Conservation (phyloP, 2,329 filamentous ascomycete genomes). For the Anthostomella pinea region DNA sequence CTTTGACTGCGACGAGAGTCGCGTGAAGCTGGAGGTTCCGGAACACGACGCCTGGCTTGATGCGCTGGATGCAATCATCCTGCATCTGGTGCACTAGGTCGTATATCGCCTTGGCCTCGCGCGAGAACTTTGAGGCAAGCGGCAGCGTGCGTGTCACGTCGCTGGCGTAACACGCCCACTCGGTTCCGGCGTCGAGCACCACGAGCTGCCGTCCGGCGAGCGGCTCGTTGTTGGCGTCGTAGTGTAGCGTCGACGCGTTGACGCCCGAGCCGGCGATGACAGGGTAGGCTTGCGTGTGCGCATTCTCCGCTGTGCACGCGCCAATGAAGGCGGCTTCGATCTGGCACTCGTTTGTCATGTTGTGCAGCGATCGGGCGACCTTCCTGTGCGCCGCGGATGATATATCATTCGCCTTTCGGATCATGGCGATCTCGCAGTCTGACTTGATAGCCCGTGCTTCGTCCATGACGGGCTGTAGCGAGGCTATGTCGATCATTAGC, state of each 20-base stretch:
- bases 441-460: slow-evolving; percentile 79
- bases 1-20: slow-evolving; percentile 67
- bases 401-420: slow-evolving; percentile 77
- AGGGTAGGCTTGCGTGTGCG: slow-evolving; percentile 78
- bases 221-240: slow-evolving; percentile 72
- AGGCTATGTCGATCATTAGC: slow-evolving; percentile 45
- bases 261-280: slow-evolving; percentile 82
- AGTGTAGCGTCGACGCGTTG: slow-evolving; percentile 87
- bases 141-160: slow-evolving; percentile 91
- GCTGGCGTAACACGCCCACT: slow-evolving; percentile 81
- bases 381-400: slow-evolving; percentile 73
- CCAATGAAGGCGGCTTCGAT: slow-evolving; percentile 76
- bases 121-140: slow-evolving; percentile 55
- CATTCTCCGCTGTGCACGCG: slow-evolving; percentile 68
- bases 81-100: slow-evolving; percentile 81
- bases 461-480: slow-evolving; percentile 71
- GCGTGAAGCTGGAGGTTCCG: slow-evolving; percentile 71
- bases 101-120: slow-evolving; percentile 71
- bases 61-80: slow-evolving; percentile 63
- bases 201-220: slow-evolving; percentile 70
- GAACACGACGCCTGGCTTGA: slow-evolving; percentile 69
- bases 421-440: slow-evolving; percentile 77
- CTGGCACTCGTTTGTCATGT: slow-evolving; percentile 73
- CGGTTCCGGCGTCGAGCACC: slow-evolving; percentile 83
- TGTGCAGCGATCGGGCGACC: slow-evolving; percentile 62